phyloP scores from a whole-genome alignment of 352 stramenopile genomes.

The Phytopythium aichiense region DNA sequence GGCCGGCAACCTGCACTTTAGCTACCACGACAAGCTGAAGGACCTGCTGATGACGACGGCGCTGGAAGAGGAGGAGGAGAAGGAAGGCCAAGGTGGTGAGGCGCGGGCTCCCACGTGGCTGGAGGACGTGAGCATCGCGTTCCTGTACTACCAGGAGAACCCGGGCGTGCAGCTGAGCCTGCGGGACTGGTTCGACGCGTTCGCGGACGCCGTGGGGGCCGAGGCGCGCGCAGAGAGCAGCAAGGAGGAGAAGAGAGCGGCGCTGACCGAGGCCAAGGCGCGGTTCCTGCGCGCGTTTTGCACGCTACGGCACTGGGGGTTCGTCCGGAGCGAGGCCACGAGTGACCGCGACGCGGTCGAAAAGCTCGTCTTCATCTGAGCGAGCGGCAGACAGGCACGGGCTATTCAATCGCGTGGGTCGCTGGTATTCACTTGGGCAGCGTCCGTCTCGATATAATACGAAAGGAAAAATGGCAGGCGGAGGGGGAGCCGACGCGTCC shows the following conservation, averaged over 20 bases:
- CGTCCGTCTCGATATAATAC: conserved; percentile 1
- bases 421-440: conserved; percentile 3
- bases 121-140: conserved; percentile 58
- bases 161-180: conserved; percentile 54
- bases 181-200: conserved; percentile 65
- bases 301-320: conserved; percentile 71
- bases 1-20: conserved; percentile 35
- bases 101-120: conserved; percentile 28
- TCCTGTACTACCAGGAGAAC: conserved; percentile 71
- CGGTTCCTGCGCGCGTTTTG: conserved; percentile 65
- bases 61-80: conserved; percentile 19
- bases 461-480: background rate
- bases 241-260: conserved; percentile 16
- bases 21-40: conserved; percentile 54
- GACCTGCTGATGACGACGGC: conserved; percentile 37
- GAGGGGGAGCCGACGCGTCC: conserved; percentile 16
- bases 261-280: conserved; percentile 38
- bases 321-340: conserved; percentile 39
- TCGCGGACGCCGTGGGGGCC: conserved; percentile 34
- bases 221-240: background rate
- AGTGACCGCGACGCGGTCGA: conserved; percentile 49
- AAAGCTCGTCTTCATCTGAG: conserved; percentile 78
- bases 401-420: background rate
- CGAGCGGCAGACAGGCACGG: background rate
- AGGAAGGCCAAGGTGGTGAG: background rate